Evolutionary conservation across 768 basidiomycete genomes (phyloP), one percentile per base, ranked within the genome.

Genomic region (Coprinopsis strossmayeri): DNA sequence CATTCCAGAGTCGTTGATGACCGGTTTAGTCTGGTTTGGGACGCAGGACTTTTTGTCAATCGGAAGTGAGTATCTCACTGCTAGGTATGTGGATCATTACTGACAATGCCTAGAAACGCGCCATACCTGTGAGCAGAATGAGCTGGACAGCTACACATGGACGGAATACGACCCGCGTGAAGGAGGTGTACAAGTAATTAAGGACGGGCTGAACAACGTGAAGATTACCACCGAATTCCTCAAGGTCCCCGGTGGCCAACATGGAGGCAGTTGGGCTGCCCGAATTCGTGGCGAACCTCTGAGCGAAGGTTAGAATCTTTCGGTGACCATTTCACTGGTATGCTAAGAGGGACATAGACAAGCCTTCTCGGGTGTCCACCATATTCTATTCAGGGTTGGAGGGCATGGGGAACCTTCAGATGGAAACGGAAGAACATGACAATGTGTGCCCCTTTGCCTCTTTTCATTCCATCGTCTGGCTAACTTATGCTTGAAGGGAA

Each of bases 21-120:
- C 88, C 2, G 94, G 94, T 11, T 77, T 98, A 27, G 79, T 95
- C 65, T 97, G 94, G 94, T 92, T 90, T 62, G 90, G 93, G 25
- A 84, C 89, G 5, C 82, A 90, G 32, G 78, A 95, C 66, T 96
- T 81, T 60, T 73, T 82, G 59, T 84, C 89, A 54, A 66, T 82
- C 49, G 61, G 67, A 52, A 74, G 87, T 84, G 52, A 63, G 85
- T 69, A 32, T n/a, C 56, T 52, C 39, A 37, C 28, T 2, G 34
- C 34, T 49, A 12, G 3, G 27, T 24, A 50, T 5, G 44, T 42
- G 45, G 43, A 46, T 26, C 39, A 45, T 17, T 18, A 42, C n/a
- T 53, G 46, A 25, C 9, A 37, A 11, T 38, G 54, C 24, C 54
- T 34, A 91, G 90, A 77, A 53, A 70, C 83, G 21, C 82, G 94